phyloP scores from a whole-genome alignment of 768 basidiomycete species.

The Plicaturopsis crispa region DNA sequence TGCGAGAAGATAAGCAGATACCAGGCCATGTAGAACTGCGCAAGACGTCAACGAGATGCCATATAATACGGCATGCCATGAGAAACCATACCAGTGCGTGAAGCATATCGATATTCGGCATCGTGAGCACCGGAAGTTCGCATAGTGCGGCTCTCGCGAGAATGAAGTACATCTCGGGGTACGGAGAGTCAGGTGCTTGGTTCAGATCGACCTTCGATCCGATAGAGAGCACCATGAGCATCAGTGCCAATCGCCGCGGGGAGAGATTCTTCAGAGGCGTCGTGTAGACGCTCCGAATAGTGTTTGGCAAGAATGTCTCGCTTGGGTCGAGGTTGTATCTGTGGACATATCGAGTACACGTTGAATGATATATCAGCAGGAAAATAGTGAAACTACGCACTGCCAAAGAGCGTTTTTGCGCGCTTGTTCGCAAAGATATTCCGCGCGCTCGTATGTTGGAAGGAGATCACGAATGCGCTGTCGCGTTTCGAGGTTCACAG shows the following conservation, averaged over 20 bases:
- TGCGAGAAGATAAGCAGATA: constrained; percentile 70
- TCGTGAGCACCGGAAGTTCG: constrained; percentile 69
- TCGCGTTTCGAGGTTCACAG: constrained; percentile 54
- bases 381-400: constrained; percentile 30
- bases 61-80: constrained; percentile 3
- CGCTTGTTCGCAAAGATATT: constrained; percentile 54
- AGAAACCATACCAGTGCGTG: constrained; percentile 47
- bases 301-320: constrained; percentile 62
- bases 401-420: constrained; percentile 68
- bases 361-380: constrained; percentile 1
- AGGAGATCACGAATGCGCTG: constrained; percentile 57
- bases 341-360: constrained; percentile 5
- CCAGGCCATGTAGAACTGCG: constrained; percentile 68
- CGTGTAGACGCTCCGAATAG: constrained; percentile 61
- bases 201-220: constrained; percentile 62
- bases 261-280: constrained; percentile 52
- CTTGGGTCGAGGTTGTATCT: constrained; percentile 67
- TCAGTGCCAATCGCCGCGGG: constrained; percentile 58
- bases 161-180: constrained; percentile 60
- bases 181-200: constrained; percentile 44
- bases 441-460: constrained; percentile 51
- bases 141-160: constrained; percentile 61
- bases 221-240: constrained; percentile 68
- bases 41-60: constrained; percentile 31
- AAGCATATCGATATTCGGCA: constrained; percentile 66